These are phyloP conservation scores for Tuber magnatum DNA, from an alignment of 495 filamentous ascomycete genomes.

Conservation along the genomic window DNA sequence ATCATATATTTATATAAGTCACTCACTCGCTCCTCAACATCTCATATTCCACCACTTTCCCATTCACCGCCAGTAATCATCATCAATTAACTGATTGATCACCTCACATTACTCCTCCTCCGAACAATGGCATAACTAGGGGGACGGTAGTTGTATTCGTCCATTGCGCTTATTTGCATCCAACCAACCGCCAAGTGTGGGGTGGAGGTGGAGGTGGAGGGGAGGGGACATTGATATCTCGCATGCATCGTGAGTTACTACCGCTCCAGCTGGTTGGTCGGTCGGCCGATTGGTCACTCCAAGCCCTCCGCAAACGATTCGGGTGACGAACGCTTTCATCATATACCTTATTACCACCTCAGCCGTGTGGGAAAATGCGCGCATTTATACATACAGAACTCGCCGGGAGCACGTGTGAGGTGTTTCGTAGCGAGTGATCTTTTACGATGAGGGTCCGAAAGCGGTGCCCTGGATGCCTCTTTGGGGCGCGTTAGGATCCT, in stretches of 20 bases:
- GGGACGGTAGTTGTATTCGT: too few relatives aligned
- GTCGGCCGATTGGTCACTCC: not conserved
- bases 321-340: not conserved
- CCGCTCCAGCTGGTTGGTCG: not conserved
- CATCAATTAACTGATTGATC: not conserved
- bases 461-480: too few relatives aligned
- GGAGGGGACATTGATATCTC: not conserved
- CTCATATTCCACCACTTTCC: not conserved
- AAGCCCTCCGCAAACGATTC: not conserved
- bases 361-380: not conserved
- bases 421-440: not conserved
- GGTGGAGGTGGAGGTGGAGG: not conserved
- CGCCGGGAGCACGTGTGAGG: too few relatives aligned
- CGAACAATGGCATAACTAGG: too few relatives aligned
- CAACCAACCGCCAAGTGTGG: not conserved
- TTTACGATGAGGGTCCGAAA: too few relatives aligned
- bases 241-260: not conserved
- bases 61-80: not conserved
- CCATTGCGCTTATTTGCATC: not conserved
- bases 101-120: not conserved
- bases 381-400: not conserved
- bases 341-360: too few relatives aligned
- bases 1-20: constrained; percentile 1
- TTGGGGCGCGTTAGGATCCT: too few relatives aligned
- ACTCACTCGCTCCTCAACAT: not conserved